phyloP scores from a whole-genome alignment of 176 grass and related monocot genomes.

The Thinopyrum elongatum region DNA sequence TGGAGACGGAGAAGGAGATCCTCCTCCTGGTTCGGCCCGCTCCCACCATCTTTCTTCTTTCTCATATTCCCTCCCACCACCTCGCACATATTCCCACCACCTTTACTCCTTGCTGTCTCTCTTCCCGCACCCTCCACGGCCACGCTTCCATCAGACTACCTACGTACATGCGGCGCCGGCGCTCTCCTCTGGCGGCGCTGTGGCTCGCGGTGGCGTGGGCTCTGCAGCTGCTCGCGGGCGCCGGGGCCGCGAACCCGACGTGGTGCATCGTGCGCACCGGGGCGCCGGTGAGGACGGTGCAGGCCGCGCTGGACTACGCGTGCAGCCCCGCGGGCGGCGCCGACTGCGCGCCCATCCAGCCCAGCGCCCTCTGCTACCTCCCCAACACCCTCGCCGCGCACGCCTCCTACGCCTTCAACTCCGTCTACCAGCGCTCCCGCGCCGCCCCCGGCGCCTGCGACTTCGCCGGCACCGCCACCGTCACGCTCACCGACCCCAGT shows the following conservation, averaged over 20 bases:
- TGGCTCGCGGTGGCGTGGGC: not conserved
- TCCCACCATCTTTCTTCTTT: not conserved
- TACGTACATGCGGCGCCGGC: not conserved
- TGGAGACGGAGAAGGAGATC: not conserved
- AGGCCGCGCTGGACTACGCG: constrained; percentile 64
- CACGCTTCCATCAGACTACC: not conserved
- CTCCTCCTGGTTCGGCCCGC: not conserved
- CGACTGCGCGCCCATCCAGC: constrained; percentile 69
- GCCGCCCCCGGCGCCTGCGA: constrained; percentile 58
- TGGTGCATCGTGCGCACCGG: constrained; percentile 73
- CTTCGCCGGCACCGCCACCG: constrained; percentile 80
- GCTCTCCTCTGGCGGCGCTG: not conserved
- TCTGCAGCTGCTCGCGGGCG: not conserved
- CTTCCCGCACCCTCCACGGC: not conserved
- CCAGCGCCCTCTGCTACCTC: constrained; percentile 59
- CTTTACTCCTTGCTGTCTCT: constrained; percentile 4
- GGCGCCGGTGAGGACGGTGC: constrained; percentile 25
- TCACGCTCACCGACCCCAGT: constrained; percentile 77
- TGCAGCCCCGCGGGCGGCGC: constrained; percentile 59
- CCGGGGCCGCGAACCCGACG: not conserved
- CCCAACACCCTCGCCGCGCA: constrained; percentile 82
- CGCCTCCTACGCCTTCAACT: constrained; percentile 88
- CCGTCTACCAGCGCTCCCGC: constrained; percentile 64
- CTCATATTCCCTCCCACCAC: constrained; percentile 14
- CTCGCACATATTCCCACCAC: constrained; percentile 14